A percentile compares a stretch with the other conserved stretches of the same genome.
These are phyloP conservation scores for Wickerhamiella parazyma DNA, from an alignment of 805 yeast species.

Conservation along the genomic window DNA sequence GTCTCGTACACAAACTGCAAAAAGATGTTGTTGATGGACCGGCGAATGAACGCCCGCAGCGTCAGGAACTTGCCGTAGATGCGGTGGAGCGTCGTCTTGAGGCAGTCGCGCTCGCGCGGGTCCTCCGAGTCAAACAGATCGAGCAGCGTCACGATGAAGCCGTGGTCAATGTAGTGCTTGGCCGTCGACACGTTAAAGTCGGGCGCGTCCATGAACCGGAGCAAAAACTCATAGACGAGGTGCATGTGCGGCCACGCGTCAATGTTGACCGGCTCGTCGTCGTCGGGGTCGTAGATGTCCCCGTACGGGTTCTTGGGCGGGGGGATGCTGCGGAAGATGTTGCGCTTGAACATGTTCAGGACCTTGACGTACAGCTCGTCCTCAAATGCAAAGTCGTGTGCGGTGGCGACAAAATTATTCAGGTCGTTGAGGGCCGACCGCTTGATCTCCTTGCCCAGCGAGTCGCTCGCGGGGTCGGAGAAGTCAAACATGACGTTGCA, in stretches of 20 bases:
- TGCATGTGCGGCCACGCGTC: constrained; percentile 99
- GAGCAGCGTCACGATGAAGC: constrained; percentile 63
- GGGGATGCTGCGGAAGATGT: constrained; percentile 89
- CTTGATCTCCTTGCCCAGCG: constrained; percentile 86
- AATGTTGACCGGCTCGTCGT: constrained; percentile 94
- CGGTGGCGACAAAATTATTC: constrained; percentile 71
- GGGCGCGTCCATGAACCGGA: constrained; percentile 84
- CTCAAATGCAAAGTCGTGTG: constrained; percentile 62
- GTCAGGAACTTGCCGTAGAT: constrained; percentile 90
- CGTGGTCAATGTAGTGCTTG: constrained; percentile 85
- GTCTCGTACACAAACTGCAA: constrained; percentile 90
- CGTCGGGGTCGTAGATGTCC: constrained; percentile 93
- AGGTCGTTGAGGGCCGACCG: constrained; percentile 77
- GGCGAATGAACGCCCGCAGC: constrained; percentile 78
- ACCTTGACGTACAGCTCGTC: constrained; percentile 84
- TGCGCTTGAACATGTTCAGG: constrained; percentile 75
- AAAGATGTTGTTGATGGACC: constrained; percentile 83
- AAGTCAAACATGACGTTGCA: constrained; percentile 92
- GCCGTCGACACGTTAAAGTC: constrained; percentile 91
- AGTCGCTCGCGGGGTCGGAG: constrained; percentile 81
- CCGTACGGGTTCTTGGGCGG: constrained; percentile 98
- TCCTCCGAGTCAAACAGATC: constrained; percentile 94
- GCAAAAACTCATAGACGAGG: constrained; percentile 83
- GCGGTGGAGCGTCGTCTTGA: constrained; percentile 89
- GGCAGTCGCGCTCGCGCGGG: constrained; percentile 87